A percentile compares a stretch with the other conserved stretches of the same genome.
Conservation (phyloP, 2,329 filamentous ascomycete species). For the Sporothrix globosa region DNA sequence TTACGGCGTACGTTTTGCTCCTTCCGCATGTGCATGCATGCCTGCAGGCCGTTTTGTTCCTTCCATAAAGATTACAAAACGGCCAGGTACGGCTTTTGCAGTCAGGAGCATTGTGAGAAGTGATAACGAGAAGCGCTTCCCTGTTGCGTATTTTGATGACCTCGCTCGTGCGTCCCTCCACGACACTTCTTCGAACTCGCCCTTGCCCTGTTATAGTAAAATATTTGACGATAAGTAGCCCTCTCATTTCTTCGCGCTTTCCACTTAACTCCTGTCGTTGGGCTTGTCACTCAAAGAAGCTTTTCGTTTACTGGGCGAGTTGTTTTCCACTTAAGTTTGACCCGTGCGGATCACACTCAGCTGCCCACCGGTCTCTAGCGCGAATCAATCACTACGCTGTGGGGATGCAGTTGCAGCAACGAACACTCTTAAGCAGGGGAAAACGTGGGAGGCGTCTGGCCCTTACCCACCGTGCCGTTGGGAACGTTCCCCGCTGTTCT, state of each 20-base stretch:
- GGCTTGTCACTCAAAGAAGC: background rate
- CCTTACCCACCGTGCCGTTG: constrained; percentile 15
- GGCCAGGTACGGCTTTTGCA: background rate
- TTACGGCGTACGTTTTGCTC: background rate
- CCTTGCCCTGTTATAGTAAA: background rate
- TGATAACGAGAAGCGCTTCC: background rate
- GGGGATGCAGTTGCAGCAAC: constrained; percentile 6
- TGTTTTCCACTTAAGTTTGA: constrained; percentile 31
- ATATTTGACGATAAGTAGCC: background rate
- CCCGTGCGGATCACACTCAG: constrained; percentile 35
- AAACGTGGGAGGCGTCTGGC: background rate
- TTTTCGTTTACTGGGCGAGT: background rate
- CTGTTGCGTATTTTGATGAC: background rate
- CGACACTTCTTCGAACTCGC: background rate
- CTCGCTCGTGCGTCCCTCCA: background rate
- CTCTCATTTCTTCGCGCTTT: constrained; percentile 1
- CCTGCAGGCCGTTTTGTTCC: background rate
- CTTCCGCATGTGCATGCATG: background rate
- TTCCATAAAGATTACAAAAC: constrained; percentile 19
- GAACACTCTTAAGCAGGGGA: background rate
- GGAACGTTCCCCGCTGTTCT: constrained; percentile 17
- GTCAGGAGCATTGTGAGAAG: constrained; percentile 11
- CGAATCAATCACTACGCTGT: constrained; percentile 31
- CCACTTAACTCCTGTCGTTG: background rate
- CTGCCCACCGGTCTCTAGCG: constrained; percentile 31